A percentile compares a stretch with the other conserved stretches of the same genome.
phyloP scores from a whole-genome alignment of 208 protist species.

The Novymonas esmeraldas region DNA sequence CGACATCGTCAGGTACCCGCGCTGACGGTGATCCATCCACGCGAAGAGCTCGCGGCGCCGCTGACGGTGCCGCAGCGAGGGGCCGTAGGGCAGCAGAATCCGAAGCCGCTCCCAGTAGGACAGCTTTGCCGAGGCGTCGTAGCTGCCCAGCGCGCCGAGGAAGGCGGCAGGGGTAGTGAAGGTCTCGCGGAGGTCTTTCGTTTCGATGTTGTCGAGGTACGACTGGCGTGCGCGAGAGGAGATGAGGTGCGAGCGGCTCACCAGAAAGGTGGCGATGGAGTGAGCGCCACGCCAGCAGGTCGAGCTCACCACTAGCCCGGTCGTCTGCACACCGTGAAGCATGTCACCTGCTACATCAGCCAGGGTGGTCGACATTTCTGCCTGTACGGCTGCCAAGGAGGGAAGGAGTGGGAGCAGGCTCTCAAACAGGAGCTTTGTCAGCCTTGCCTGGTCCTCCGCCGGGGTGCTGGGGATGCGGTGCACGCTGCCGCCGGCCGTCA shows the following conservation, averaged over 20 bases:
- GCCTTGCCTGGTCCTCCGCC: slow-evolving; percentile 12
- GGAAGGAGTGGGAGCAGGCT: slow-evolving; percentile 24
- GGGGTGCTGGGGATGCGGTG: slow-evolving; percentile 6
- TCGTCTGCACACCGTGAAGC: slow-evolving; percentile 21
- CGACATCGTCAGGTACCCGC: slow-evolving; percentile 41
- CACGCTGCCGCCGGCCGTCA: neutral
- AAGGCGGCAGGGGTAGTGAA: slow-evolving; percentile 19
- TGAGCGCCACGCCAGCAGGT: slow-evolving; percentile 23
- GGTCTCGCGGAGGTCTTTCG: slow-evolving; percentile 7
- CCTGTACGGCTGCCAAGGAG: slow-evolving; percentile 1
- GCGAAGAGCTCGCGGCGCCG: slow-evolving; percentile 45
- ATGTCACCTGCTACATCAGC: slow-evolving; percentile 12
- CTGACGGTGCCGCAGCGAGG: slow-evolving; percentile 44
- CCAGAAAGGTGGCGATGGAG: slow-evolving; percentile 24
- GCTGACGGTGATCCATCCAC: slow-evolving; percentile 40
- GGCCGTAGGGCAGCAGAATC: slow-evolving; percentile 44
- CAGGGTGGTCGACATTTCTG: slow-evolving; percentile 18
- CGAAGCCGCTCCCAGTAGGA: slow-evolving; percentile 63
- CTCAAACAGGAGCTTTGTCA: slow-evolving; percentile 20
- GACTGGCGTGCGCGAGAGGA: slow-evolving; percentile 18
- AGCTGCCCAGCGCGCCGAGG: slow-evolving; percentile 19
- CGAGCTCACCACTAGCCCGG: slow-evolving; percentile 15
- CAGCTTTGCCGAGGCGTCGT: slow-evolving; percentile 13
- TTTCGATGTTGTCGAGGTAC: slow-evolving; percentile 16
- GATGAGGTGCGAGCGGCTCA: slow-evolving; percentile 19